Conservation (phyloP, 352 stramenopile species). For the Globisporangium viniferum region DNA sequence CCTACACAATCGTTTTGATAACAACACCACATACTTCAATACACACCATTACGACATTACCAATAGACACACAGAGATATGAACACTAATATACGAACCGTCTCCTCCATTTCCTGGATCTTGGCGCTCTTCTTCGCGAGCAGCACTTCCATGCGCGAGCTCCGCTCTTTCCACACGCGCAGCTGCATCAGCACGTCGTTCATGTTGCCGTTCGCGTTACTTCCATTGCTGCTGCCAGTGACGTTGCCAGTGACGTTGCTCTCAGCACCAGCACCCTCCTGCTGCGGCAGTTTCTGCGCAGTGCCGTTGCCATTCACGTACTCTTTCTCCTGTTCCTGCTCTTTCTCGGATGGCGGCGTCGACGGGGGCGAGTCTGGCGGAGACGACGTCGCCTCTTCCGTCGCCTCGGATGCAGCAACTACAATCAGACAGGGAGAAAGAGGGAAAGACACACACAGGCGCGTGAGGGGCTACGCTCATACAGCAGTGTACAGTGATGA, state of each 20-base stretch:
- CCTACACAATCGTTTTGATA: constrained; percentile 23
- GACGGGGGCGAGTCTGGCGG: constrained; percentile 7
- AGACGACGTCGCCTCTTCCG: constrained; percentile 8
- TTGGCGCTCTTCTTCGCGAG: constrained; percentile 67
- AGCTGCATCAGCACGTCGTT: constrained; percentile 39
- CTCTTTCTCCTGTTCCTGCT: background rate
- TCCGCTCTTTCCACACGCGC: constrained; percentile 57
- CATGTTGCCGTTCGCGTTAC: constrained; percentile 1
- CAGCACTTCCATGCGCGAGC: constrained; percentile 53
- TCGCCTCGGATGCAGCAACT: background rate
- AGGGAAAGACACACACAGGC: background rate
- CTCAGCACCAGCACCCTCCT: background rate
- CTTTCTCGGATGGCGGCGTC: constrained; percentile 3
- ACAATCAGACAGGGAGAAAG: background rate
- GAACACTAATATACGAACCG: constrained; percentile 24
- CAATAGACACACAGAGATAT: background rate
- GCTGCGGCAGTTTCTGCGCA: background rate
- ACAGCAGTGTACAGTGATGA: background rate
- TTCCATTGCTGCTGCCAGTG: background rate
- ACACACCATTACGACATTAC: background rate
- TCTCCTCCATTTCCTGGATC: constrained; percentile 78
- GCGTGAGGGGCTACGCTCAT: background rate
- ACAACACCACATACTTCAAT: background rate
- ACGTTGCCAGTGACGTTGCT: background rate
- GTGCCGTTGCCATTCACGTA: background rate